Base-by-base conservation (phyloP, 768 basidiomycete genomes). In the Scleroderma bovista region DNA sequence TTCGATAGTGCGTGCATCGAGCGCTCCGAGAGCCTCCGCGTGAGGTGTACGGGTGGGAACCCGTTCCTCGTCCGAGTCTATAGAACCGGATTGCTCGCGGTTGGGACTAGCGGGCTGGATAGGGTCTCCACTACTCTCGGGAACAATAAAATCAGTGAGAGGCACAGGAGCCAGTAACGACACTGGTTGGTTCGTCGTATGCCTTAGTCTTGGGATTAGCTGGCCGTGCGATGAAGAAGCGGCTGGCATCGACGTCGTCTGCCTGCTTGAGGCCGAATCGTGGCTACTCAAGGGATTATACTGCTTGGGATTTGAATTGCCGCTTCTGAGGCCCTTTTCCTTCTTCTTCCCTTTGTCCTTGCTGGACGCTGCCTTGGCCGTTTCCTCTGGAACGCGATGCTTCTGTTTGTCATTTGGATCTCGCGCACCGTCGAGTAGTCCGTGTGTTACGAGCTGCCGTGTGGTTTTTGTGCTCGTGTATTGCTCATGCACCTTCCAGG, bases 401-500 rank as follows among this genome's bases (percentile, higher is more conserved):
- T 34, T 60, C 8, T 53, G 55, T 47, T 60, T 71, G n/a, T 60
- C 60, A 44, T 57, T 55, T 15, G 50, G 13, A 31, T 58, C 54
- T 38, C 58, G 61, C 29, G 50, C 62, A 20, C 80, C 81, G 38
- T 79, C 77, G 38, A 88, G 70, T 22, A 87, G 64, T 10, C 85
- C 85, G 57, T 88, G 82, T 0, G 82, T 79, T 53, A 77, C 77
- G 32, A 88, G 72, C 59, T 80, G 81, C 43, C 78, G 73, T 6
- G 84, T 87, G 17, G 86, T 84, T 31, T 75, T 81, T 16, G 87
- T 89, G 57, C 80, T 88, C 16, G 86, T 88, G 58, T 79, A 90
- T 15, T 84, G 81, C 59, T 81, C 80, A 57, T 91, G 88, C n/a
- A 90, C 87, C 53, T 76, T 78, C 58, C 80, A 79, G 29, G 85